Percentiles rank a stretch among this genome's conserved stretches.
Evolutionary conservation across 805 yeast genomes (phyloP).

Genomic region (Candida hungchunana): DNA sequence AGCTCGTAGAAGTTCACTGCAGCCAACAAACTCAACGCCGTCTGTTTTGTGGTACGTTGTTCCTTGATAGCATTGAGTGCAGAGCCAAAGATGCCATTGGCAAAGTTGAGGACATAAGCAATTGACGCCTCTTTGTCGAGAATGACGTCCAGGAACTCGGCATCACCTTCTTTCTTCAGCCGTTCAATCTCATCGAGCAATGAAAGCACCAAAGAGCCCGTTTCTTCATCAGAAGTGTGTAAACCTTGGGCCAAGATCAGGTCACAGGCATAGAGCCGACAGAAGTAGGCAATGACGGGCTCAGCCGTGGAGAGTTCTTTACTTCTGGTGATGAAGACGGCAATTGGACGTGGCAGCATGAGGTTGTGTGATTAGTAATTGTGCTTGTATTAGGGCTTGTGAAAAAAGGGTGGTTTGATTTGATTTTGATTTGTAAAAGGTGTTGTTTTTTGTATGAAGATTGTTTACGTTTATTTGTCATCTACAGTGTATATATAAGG

Average conservation of each 20-base stretch:
- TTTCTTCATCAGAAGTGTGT: slow-evolving; percentile 52
- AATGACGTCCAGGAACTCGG: slow-evolving; percentile 44
- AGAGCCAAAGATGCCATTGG: slow-evolving; percentile 51
- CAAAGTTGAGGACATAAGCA: slow-evolving; percentile 53
- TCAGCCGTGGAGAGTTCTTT: slow-evolving; percentile 52
- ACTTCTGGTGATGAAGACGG: slow-evolving; percentile 47
- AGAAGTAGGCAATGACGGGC: slow-evolving; percentile 70
- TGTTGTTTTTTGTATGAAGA: too few species aligned
- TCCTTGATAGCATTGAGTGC: slow-evolving; percentile 45
- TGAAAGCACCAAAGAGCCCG: slow-evolving; percentile 53
- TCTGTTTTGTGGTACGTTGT: slow-evolving; percentile 39
- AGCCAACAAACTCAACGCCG: slow-evolving; percentile 51
- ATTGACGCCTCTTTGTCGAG: slow-evolving; percentile 55
- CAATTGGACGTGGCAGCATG: slow-evolving; percentile 28
- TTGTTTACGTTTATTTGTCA: too few species aligned
- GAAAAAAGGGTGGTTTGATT: too few species aligned
- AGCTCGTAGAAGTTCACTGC: slow-evolving; percentile 50
- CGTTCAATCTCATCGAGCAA: slow-evolving; percentile 71
- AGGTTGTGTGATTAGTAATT: neutral
- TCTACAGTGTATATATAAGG: too few species aligned
- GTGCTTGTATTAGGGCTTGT: too few species aligned
- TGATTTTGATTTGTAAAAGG: too few species aligned
- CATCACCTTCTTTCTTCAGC: slow-evolving; percentile 36
- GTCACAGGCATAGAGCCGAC: slow-evolving; percentile 69
- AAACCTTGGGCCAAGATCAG: slow-evolving; percentile 55